Evolutionary conservation across 2,329 filamentous ascomycete species (phyloP), one percentile per base, ranked within the genome.

Genomic region (Botrytis hyacinthi): DNA sequence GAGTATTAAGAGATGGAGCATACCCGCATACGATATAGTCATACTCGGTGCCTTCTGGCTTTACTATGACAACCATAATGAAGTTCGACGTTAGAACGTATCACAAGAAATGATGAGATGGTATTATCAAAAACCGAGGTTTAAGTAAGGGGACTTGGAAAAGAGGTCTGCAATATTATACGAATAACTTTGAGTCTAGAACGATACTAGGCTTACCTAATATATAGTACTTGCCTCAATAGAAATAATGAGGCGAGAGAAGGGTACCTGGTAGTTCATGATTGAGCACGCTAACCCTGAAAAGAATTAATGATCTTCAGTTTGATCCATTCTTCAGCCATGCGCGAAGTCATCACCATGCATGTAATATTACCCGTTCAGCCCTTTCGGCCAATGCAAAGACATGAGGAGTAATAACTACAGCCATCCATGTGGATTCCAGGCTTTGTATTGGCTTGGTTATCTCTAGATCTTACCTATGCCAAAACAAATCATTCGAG

Each of bases 1-100:
- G 16, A 5, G 7, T 42, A 6, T 9, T 22, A 37, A 70, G 37
- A 37, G 9, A 35, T 7, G 37, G 8, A 44, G 71, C 77, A 42
- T 57, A 78, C 78, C 78, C 78, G 57, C 78, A 79, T 18, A 79
- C 69, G 40, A 79, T 79, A 42, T 79, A 79, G 68, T 79, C 78
- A 48, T 77, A 79, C 9, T 63, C 66, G 5, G 73, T 71, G n/a
- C 42, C 71, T 18, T 76, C 67, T 20, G 74, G 74, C n/a, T 77
- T 74, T 51, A 73, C 10, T 7, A 72, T 75, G 44, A 76, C 75
- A 26, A 66, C 22, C 75, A 77, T 77, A 22, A 37, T 59, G 29
- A 44, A 20, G 2, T 67, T 9, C 22, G 18, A n/a, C 3, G 18
- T 37, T 26, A 20, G 14, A 35, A 2, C 3, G 26, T 59, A 9